These are phyloP conservation scores for Lodderomyces oxycetoniae DNA, from an alignment of 1,139 yeast genomes.

Conservation along the genomic window DNA sequence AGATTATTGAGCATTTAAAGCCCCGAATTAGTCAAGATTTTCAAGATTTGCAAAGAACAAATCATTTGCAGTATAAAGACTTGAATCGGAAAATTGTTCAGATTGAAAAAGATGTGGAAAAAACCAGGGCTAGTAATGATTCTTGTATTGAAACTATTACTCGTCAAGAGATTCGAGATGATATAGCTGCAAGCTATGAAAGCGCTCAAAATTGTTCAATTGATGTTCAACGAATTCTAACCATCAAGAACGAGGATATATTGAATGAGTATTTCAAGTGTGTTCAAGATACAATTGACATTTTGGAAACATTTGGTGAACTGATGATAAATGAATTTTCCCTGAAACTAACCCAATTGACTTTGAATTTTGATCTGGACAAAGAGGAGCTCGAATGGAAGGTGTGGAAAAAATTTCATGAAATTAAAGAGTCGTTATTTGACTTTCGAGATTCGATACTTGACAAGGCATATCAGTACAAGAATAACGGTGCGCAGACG, in stretches of 20 bases:
- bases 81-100: conserved; percentile 43
- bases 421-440: conserved; percentile 51
- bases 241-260: conserved; percentile 29
- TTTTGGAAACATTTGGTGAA: conserved; percentile 70
- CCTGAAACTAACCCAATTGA: conserved; percentile 27
- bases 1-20: conserved; percentile 28
- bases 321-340: conserved; percentile 54
- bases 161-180: conserved; percentile 56
- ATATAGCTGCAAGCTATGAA: conserved; percentile 37
- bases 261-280: conserved; percentile 37
- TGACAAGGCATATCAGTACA: conserved; percentile 39
- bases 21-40: conserved; percentile 38
- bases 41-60: conserved; percentile 37
- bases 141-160: conserved; percentile 35
- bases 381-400: conserved; percentile 46
- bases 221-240: conserved; percentile 31
- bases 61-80: conserved; percentile 41
- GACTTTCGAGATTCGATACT: conserved; percentile 55
- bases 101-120: conserved; percentile 46
- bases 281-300: conserved; percentile 55
- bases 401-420: conserved; percentile 65
- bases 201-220: conserved; percentile 30
- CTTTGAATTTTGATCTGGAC: conserved; percentile 26
- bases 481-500: too few species aligned
- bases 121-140: conserved; percentile 37